These are phyloP conservation scores for Vaccinium myrtillus DNA, from an alignment of 148 eudicot species.

Conservation along the genomic window DNA sequence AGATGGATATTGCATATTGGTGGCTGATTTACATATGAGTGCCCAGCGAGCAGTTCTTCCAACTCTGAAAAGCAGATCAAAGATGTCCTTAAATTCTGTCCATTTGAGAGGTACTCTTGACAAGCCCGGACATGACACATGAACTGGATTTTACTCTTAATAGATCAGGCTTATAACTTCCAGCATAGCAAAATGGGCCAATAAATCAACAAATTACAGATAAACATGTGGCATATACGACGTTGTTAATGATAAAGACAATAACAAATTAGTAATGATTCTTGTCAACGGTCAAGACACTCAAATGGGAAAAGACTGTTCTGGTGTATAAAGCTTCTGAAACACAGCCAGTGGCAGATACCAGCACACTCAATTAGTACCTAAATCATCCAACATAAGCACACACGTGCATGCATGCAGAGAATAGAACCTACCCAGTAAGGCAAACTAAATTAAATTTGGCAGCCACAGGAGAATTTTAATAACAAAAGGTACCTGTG, in stretches of 20 bases:
- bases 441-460: background rate
- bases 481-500: constrained; percentile 55
- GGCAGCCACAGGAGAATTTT: background rate
- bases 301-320: background rate
- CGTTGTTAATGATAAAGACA: background rate
- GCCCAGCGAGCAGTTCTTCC: constrained; percentile 96
- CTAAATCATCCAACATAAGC: background rate
- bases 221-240: background rate
- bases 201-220: background rate
- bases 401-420: background rate
- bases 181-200: background rate
- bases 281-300: background rate
- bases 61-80: constrained; percentile 55
- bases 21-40: too few relatives aligned
- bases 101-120: background rate
- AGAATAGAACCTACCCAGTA: background rate
- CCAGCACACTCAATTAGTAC: background rate
- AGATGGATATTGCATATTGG: too few relatives aligned
- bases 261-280: background rate
- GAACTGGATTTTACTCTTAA: background rate
- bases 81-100: background rate
- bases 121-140: background rate
- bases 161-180: constrained; percentile 8
- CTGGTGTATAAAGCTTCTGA: background rate
- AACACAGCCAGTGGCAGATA: background rate